Evolutionary conservation across 495 filamentous ascomycete genomes (phyloP), one percentile per base, ranked within the genome.

Genomic region (Darksidea phi): DNA sequence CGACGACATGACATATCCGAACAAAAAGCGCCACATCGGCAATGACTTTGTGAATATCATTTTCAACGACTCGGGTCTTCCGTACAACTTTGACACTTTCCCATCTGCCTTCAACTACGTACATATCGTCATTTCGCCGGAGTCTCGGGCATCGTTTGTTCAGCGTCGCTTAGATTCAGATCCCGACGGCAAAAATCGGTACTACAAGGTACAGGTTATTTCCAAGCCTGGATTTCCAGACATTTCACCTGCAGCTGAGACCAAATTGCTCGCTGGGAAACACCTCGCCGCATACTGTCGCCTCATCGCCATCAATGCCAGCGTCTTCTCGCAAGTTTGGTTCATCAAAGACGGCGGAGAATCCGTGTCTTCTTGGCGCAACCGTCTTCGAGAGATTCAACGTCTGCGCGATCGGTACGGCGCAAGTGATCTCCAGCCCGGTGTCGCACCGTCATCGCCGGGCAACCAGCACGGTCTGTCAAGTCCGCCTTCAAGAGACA

Each of bases 31-130:
- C 3, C 95, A 99, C 68, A 91, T 96, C 42, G 95, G 95, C 41
- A 99, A 99, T 68, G 95, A 99, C 75, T 95, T 87, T 67, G 95
- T 99, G 64, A 97, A 95, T 67, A 95, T 99, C 66, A 85, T 99
- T 49, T 99, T 91, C 77, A 99, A 99, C 71, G 88, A 94, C 59
- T 96, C 92, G 15, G 93, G 95, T 23, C 69, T 83, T 24, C 86
- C 89, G 0, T 97, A 95, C 78, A 79, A 83, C 54, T 95, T 96
- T 67, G 85, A 96, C 72, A 96, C 90, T 3, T 92, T 99, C 60
- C 90, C 90, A 0, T 92, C 89, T 0, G 87, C 90, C 63, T 95
- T 97, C 78, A 96, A 96, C 72, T 94, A 86, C 63, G 90, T 97
- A 74, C 90, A 96, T 74, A 97, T 99, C 63, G 86, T 97, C 64